Evolutionary conservation across 805 yeast species (phyloP).

Genomic region (Metschnikowia rubicola): DNA sequence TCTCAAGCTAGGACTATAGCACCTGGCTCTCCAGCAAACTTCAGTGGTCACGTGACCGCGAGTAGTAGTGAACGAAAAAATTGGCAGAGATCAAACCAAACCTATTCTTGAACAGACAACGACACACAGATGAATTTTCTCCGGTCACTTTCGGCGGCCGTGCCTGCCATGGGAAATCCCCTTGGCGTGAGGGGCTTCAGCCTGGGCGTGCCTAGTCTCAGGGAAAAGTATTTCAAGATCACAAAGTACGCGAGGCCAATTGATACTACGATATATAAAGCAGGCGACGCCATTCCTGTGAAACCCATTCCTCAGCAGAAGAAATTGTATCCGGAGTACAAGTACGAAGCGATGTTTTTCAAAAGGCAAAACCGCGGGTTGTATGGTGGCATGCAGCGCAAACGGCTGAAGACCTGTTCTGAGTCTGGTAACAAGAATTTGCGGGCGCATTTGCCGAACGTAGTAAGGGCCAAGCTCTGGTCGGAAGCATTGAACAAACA

Average conservation of each 20-base stretch:
- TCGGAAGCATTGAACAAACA: conserved; percentile 67
- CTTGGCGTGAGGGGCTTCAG: conserved; percentile 6
- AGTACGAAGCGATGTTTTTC: conserved; percentile 71
- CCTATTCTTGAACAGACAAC: too few species aligned
- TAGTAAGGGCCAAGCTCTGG: conserved; percentile 73
- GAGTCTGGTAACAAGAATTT: conserved; percentile 73
- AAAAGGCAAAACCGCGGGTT: conserved; percentile 86
- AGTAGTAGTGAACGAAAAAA: background rate
- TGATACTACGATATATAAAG: conserved; percentile 32
- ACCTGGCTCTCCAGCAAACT: too few species aligned
- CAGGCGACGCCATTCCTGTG: conserved; percentile 33
- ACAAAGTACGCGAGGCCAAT: conserved; percentile 37
- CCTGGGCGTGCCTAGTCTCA: conserved; percentile 9
- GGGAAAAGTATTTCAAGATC: conserved; percentile 40
- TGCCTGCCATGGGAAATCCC: background rate
- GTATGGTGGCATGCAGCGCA: conserved; percentile 83
- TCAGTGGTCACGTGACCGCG: background rate
- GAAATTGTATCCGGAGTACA: conserved; percentile 25
- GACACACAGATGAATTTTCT: conserved; percentile 13
- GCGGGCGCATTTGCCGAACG: conserved; percentile 78
- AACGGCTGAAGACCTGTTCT: conserved; percentile 72
- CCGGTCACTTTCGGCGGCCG: conserved; percentile 9
- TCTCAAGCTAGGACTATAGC: too few species aligned
- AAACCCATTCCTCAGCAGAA: conserved; percentile 12
- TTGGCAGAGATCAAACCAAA: background rate